These are phyloP conservation scores for Starmera quercuum DNA, from an alignment of 805 yeast genomes.

Conservation along the genomic window DNA sequence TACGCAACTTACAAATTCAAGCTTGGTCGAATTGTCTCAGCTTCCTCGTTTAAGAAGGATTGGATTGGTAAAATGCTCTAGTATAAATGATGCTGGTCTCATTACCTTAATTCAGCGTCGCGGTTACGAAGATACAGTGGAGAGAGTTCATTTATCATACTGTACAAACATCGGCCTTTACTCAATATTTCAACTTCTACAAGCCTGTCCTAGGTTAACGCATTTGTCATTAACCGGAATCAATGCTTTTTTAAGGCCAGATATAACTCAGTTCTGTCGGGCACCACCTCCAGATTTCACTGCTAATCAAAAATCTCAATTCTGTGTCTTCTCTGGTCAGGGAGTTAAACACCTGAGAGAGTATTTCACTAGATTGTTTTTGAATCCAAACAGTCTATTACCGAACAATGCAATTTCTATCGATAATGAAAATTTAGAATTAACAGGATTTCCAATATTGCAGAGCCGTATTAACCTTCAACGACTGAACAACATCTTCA, in stretches of 20 bases:
- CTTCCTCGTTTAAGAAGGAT: constrained; percentile 80
- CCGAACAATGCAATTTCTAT: no score
- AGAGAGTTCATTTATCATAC: constrained; percentile 88
- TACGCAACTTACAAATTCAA: constrained; percentile 75
- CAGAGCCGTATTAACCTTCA: no score
- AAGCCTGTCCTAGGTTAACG: constrained; percentile 77
- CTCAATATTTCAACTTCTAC: constrained; percentile 69
- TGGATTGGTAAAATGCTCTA: constrained; percentile 86
- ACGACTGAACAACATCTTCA: no score
- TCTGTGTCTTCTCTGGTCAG: constrained; percentile 89
- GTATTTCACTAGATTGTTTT: constrained; percentile 40
- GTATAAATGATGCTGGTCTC: constrained; percentile 81
- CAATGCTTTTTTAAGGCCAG: constrained; percentile 78
- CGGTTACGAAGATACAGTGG: constrained; percentile 73
- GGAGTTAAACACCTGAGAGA: constrained; percentile 76
- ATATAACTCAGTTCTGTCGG: constrained; percentile 80
- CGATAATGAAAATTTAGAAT: no score
- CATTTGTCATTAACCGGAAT: constrained; percentile 92
- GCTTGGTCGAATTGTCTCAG: constrained; percentile 67
- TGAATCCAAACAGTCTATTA: background rate
- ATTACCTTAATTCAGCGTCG: constrained; percentile 58
- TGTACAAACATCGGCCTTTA: constrained; percentile 73
- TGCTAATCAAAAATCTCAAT: constrained; percentile 73
- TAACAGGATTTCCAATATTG: no score
- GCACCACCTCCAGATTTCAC: constrained; percentile 91